Conservation (phyloP, 495 filamentous ascomycete genomes). For the Aspergillus ellipticus region DNA sequence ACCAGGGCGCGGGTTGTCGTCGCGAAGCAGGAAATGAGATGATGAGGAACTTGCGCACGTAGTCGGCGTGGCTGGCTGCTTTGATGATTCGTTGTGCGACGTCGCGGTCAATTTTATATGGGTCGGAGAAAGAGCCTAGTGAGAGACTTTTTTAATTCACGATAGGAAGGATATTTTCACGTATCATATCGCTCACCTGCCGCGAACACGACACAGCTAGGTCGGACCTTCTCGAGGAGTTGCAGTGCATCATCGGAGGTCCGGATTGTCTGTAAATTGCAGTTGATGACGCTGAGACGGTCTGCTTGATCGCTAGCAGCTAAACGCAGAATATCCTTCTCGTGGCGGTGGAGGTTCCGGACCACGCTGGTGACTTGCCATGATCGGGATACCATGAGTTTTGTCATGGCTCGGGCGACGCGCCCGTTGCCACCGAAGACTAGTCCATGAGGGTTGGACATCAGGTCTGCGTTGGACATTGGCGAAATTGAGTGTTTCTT, state of each 20-base stretch:
- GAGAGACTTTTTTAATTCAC: neutral
- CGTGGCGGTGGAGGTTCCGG: slow-evolving; percentile 54
- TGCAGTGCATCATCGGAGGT: neutral
- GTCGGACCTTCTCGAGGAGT: neutral
- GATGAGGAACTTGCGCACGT: slow-evolving; percentile 59
- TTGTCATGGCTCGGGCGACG: slow-evolving; percentile 58
- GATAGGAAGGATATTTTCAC: neutral
- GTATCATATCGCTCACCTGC: neutral
- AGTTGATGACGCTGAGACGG: neutral
- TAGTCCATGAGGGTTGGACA: slow-evolving; percentile 32
- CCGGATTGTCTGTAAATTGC: neutral
- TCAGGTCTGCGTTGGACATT: too few relatives aligned
- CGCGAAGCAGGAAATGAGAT: slow-evolving; percentile 55
- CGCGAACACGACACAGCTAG: neutral
- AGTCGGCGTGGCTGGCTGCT: slow-evolving; percentile 45
- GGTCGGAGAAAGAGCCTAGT: slow-evolving; percentile 45
- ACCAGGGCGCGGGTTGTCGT: slow-evolving; percentile 13
- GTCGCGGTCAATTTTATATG: slow-evolving; percentile 50
- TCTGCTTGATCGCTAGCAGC: slow-evolving; percentile 11
- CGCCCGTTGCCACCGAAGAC: slow-evolving; percentile 68
- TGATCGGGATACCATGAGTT: slow-evolving; percentile 52
- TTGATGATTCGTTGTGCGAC: slow-evolving; percentile 57
- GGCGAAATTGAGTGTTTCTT: too few relatives aligned
- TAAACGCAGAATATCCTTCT: slow-evolving; percentile 46
- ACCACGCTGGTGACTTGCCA: slow-evolving; percentile 64